Conservation (phyloP, 2,329 filamentous ascomycete genomes). For the Exophiala bonariae region DNA sequence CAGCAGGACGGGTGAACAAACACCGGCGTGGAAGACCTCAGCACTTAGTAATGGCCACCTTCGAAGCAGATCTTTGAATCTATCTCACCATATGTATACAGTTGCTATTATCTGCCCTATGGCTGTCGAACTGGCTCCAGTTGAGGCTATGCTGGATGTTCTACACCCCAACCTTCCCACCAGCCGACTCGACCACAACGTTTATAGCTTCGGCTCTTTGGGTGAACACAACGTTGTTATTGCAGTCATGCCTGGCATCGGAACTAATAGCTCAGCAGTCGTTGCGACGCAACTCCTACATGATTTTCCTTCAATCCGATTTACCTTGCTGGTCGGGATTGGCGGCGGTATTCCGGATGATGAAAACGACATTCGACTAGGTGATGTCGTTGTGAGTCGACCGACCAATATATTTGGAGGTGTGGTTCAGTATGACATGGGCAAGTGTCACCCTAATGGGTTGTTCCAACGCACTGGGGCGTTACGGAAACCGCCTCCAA, state of each 20-base stretch:
- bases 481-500: neutral
- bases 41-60: too few relatives aligned
- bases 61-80: too few relatives aligned
- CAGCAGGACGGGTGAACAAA: too few relatives aligned
- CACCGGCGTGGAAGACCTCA: too few relatives aligned
- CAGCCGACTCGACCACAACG: neutral
- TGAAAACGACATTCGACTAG: conserved; percentile 25
- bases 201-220: conserved; percentile 22
- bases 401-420: conserved; percentile 23
- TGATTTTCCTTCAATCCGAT: conserved; percentile 24
- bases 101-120: conserved; percentile 33
- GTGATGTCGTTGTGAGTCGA: conserved; percentile 30
- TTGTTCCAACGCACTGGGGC: neutral
- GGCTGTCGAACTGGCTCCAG: conserved; percentile 29
- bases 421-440: conserved; percentile 26
- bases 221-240: conserved; percentile 25
- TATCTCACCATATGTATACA: conserved; percentile 19
- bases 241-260: conserved; percentile 16
- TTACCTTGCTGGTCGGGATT: conserved; percentile 30
- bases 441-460: conserved; percentile 1
- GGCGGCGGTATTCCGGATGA: conserved; percentile 27
- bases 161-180: conserved; percentile 17
- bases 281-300: conserved; percentile 21
- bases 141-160: conserved; percentile 29
- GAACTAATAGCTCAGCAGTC: conserved; percentile 24